These are phyloP conservation scores for Sapria himalayana DNA, from an alignment of 345 rosid species.

Conservation along the genomic window DNA sequence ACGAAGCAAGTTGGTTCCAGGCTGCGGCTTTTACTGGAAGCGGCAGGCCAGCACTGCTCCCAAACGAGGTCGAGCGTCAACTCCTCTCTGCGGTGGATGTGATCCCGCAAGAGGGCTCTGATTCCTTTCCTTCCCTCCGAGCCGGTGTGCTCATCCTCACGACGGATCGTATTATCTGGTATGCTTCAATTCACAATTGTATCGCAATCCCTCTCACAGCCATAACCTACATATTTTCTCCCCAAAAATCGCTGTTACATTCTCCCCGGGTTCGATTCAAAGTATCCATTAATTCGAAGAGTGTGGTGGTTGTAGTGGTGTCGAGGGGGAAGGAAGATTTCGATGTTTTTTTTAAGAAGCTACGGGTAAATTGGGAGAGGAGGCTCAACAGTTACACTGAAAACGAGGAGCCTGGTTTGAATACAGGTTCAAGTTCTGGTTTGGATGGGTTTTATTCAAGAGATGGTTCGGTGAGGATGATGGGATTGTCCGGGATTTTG, in stretches of 20 bases:
- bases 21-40: constrained; percentile 31
- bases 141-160: constrained; percentile 60
- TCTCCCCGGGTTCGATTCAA: constrained; percentile 76
- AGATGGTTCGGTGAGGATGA: constrained; percentile 75
- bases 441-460: constrained; percentile 43
- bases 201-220: constrained; percentile 25
- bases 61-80: constrained; percentile 50
- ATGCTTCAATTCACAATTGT: constrained; percentile 28
- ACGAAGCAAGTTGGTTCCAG: constrained; percentile 9
- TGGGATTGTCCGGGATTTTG: constrained; percentile 80
- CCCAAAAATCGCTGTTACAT: constrained; percentile 58
- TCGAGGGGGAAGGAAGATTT: constrained; percentile 69
- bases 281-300: constrained; percentile 20
- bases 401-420: too few species aligned
- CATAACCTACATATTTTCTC: constrained; percentile 31
- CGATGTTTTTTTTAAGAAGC: constrained; percentile 50
- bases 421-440: constrained; percentile 14
- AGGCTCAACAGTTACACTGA: constrained; percentile 41
- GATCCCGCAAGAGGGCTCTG: constrained; percentile 33
- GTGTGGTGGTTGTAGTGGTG: constrained; percentile 40
- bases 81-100: constrained; percentile 65
- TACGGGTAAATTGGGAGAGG: constrained; percentile 67
- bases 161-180: constrained; percentile 79
- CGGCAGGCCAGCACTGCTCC: constrained; percentile 62
- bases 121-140: constrained; percentile 19